Percentiles rank a stretch among this genome's conserved stretches.
Conservation (phyloP, 2,329 filamentous ascomycete genomes). For the Cercospora nicotianae region DNA sequence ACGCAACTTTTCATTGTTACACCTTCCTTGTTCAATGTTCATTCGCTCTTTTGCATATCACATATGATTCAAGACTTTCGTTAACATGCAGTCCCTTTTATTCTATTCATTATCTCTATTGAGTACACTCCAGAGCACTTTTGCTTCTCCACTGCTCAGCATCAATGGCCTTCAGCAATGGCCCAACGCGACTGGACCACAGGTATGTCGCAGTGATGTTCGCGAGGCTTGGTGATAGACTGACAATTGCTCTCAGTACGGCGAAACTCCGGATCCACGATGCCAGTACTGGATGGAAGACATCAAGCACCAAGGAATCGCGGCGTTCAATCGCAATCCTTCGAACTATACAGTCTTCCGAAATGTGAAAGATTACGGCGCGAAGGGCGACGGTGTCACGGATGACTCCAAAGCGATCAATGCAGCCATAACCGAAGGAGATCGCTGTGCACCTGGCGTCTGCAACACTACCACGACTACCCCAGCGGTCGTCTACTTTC, state of each 20-base stretch:
- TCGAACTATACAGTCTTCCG: not conserved
- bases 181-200: not conserved
- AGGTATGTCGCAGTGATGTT: not conserved
- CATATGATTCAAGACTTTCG: constrained; percentile 2
- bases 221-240: not conserved
- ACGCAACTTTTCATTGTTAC: not conserved
- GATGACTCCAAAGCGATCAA: not conserved
- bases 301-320: constrained; percentile 52
- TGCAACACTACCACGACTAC: not conserved
- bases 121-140: not conserved
- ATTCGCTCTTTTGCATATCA: not conserved
- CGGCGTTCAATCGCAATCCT: constrained; percentile 44
- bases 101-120: not conserved
- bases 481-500: not conserved
- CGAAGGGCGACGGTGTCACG: not conserved
- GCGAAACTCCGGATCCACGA: not conserved
- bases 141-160: not conserved
- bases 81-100: constrained; percentile 1
- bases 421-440: not conserved
- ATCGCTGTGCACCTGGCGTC: not conserved
- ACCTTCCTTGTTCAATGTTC: not conserved
- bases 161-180: not conserved
- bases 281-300: constrained; percentile 46
- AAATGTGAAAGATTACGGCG: not conserved
- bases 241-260: not conserved